Base-by-base conservation (phyloP, 495 filamentous ascomycete species). In the Emericellopsis terricola region DNA sequence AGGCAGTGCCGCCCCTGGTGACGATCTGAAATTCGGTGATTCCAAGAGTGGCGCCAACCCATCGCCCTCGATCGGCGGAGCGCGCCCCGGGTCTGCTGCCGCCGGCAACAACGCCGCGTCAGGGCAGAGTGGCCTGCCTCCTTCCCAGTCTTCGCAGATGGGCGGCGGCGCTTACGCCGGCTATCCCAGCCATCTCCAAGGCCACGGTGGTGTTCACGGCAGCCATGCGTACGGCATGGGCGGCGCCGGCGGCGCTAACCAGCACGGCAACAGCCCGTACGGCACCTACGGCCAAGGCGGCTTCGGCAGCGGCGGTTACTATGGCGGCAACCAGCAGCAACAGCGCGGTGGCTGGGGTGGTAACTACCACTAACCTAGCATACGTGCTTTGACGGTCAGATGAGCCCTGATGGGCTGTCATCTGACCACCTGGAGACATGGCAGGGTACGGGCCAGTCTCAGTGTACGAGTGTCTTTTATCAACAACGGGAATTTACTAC, bases 41-140 rank as follows among this genome's bases (percentile, higher is more conserved):
- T 52, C 65, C 16, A 89, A 91, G 58, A 44, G 53, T 45, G 58
- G 73, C 21, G 65, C 68, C 28, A 83, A 81, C 4, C 84, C 85
- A 2, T 91, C 82, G 54, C 85, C 85, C 19, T 82, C 82, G 5
- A 69, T 92, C 18, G 74, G 71, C 19, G 78, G 81, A 45, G 76
- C 81, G 20, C 78, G 85, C 37, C 84, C 85, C 11, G 83, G 81
- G 14, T 92, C 85, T 20, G 82, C 85, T 10, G 75, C 78, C 10
- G 23, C 23, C 11, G 23, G 23, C 6, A 89, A 84, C 54, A 75
- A 66, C 40, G 66, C 64, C 10, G 68, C 71, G 13, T 69, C 67
- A 5, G 24, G 16, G 4, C 78, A 83, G 50, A 44, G 51, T 13
- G 71, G 77, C 19, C 63, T 87, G 29, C 82, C 81, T 18, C 79